A percentile compares a stretch with the other conserved stretches of the same genome.
These are phyloP conservation scores for Fusarium sp. DNA, from an alignment of 2,329 filamentous ascomycete species.

Conservation along the genomic window DNA sequence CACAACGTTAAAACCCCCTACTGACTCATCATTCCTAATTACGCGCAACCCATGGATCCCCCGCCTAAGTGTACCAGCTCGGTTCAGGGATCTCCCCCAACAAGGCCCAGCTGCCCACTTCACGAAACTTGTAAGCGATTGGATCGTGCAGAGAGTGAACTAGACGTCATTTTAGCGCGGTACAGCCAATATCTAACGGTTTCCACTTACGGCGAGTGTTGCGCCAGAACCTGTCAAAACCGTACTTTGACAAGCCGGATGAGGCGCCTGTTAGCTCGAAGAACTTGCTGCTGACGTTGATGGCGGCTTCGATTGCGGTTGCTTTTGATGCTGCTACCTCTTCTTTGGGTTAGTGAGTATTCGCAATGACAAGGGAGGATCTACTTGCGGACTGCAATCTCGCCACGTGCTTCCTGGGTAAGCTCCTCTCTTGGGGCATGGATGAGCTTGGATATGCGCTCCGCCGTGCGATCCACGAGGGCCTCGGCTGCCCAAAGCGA, in stretches of 20 bases:
- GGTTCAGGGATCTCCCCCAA: background rate
- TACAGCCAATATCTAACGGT: background rate
- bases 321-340: background rate
- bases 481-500: background rate
- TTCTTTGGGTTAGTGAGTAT: background rate
- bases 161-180: background rate
- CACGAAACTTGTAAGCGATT: background rate
- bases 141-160: background rate
- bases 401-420: background rate
- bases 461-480: background rate
- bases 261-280: background rate
- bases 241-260: background rate
- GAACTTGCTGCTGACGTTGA: background rate
- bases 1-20: background rate
- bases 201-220: background rate
- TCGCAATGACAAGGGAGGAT: background rate
- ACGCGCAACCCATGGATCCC: background rate
- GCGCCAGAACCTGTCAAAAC: background rate
- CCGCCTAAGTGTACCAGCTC: background rate
- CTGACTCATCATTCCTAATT: background rate
- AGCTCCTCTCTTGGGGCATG: background rate
- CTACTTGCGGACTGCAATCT: background rate
- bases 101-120: background rate
- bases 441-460: background rate
- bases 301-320: background rate